Conservation (phyloP, 345 rosid genomes). For the Acer yangbiense region DNA sequence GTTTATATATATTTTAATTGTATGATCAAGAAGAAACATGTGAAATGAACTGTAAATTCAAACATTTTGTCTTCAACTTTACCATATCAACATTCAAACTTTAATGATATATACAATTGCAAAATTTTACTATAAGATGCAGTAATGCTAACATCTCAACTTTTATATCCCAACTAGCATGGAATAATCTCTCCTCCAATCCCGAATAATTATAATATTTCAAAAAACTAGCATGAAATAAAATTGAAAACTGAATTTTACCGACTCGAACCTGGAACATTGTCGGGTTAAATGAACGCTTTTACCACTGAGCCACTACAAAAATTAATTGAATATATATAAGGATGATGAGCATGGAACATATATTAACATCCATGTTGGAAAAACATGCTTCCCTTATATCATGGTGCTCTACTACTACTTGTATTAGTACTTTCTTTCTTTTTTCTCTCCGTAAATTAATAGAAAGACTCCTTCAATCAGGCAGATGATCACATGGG, state of each 20-base stretch:
- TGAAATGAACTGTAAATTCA: background rate
- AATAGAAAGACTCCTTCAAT: slow-evolving; percentile 33
- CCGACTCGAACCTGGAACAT: no score
- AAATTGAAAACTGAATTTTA: no score
- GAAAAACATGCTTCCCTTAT: slow-evolving; percentile 20
- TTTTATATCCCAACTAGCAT: background rate
- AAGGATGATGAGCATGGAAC: background rate
- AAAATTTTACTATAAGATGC: no score
- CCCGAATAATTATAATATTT: no score
- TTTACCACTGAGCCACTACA: no score
- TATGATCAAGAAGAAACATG: no score
- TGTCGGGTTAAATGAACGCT: no score
- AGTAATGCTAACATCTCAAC: no score
- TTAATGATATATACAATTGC: no score
- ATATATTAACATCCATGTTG: background rate
- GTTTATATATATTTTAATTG: background rate
- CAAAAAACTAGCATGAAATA: no score
- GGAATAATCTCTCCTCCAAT: no score
- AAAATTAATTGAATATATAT: background rate
- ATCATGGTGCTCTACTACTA: slow-evolving; percentile 6
- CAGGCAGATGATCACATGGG: slow-evolving; percentile 56
- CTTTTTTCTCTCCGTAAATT: slow-evolving; percentile 15
- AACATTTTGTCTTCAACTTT: background rate
- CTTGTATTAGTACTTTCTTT: background rate
- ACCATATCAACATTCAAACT: background rate